Conservation (phyloP, 2,329 filamentous ascomycete genomes). For the Sphaceloma murrayae region DNA sequence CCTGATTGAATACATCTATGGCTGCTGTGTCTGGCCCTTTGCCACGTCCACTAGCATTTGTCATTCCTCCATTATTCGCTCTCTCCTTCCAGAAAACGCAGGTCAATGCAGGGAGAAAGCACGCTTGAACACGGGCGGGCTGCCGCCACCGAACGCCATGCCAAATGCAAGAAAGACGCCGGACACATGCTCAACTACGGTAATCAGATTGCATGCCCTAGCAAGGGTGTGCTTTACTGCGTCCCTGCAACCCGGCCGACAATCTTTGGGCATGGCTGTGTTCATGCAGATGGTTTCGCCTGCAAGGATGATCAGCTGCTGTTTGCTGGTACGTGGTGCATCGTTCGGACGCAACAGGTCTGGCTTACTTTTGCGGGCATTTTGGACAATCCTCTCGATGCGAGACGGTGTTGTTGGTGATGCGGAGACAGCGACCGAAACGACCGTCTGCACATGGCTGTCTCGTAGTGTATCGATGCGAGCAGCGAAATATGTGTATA, state of each 20-base stretch:
- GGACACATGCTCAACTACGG: conserved; percentile 11
- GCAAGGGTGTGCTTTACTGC: conserved; percentile 10
- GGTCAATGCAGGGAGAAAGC: neutral
- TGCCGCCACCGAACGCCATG: conserved; percentile 11
- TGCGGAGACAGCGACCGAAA: conserved; percentile 1
- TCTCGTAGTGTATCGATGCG: conserved; percentile 6
- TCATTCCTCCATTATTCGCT: no score
- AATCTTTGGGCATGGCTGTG: conserved; percentile 8
- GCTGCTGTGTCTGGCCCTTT: no score
- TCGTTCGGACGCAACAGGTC: no score
- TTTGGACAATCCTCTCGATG: conserved; percentile 9
- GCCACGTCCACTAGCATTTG: no score
- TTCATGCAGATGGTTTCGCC: neutral
- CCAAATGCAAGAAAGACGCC: conserved; percentile 13
- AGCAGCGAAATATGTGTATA: conserved; percentile 6
- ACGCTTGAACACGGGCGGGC: conserved; percentile 12
- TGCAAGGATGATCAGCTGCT: neutral
- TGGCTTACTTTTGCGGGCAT: conserved; percentile 8
- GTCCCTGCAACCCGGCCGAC: conserved; percentile 15
- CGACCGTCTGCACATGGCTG: conserved; percentile 13
- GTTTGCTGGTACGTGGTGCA: neutral
- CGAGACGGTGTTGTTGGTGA: conserved; percentile 4
- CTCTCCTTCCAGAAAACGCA: no score
- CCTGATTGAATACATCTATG: conserved; percentile 10
- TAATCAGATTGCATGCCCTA: conserved; percentile 8